phyloP scores from a whole-genome alignment of 208 protist genomes.

The Leishmania gerbilli region DNA sequence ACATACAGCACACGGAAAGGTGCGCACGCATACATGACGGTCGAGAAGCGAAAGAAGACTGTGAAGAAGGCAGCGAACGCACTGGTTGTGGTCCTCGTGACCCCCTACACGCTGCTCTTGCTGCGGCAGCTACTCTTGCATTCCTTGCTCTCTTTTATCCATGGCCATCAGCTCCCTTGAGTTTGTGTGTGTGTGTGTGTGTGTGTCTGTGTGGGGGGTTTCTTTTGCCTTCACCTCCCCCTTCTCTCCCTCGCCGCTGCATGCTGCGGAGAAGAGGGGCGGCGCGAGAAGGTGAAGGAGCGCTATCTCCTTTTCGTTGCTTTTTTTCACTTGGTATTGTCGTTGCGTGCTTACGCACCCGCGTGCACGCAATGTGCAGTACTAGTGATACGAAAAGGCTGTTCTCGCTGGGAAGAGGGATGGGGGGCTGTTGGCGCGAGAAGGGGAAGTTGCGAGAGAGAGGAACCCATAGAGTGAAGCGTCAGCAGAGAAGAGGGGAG shows the following conservation, averaged over 20 bases:
- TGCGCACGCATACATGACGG: neutral
- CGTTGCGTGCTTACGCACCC: neutral
- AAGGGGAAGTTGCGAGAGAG: neutral
- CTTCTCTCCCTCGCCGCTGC: neutral
- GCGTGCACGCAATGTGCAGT: neutral
- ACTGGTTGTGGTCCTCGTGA: neutral
- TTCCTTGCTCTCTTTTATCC: too few relatives aligned
- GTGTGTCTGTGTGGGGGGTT: neutral
- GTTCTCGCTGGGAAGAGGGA: neutral
- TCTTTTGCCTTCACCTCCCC: neutral
- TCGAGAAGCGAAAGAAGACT: neutral
- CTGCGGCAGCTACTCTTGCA: too few relatives aligned
- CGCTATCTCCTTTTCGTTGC: neutral
- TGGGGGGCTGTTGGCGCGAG: neutral
- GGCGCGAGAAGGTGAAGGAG: neutral
- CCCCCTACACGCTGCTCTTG: too few relatives aligned
- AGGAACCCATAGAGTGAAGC: neutral
- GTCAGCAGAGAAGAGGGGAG: neutral
- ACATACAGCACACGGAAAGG: neutral
- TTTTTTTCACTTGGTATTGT: too few relatives aligned
- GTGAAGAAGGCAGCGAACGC: neutral
- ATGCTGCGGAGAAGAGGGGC: neutral
- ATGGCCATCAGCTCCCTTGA: too few relatives aligned
- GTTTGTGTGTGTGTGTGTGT: neutral
- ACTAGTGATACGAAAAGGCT: neutral